These are phyloP conservation scores for Fusarium vanettenii DNA, from an alignment of 2,329 filamentous ascomycete genomes.

Conservation along the genomic window DNA sequence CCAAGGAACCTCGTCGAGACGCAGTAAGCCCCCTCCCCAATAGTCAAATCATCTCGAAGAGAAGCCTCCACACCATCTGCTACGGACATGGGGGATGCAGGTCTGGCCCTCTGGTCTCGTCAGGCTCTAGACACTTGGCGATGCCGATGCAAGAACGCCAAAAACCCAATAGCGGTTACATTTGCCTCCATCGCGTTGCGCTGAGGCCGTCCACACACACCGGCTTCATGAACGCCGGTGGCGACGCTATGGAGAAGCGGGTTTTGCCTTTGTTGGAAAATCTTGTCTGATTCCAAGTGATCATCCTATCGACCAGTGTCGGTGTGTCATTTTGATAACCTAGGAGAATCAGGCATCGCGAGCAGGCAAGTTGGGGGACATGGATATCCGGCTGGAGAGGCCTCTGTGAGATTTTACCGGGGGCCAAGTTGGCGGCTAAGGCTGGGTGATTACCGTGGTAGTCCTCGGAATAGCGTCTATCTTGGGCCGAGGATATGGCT, in stretches of 20 bases:
- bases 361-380: background rate
- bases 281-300: background rate
- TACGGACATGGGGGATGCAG: background rate
- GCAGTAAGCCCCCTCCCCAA: background rate
- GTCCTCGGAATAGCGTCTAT: slow-evolving; percentile 4
- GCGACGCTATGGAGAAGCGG: background rate
- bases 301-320: background rate
- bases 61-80: slow-evolving; percentile 11
- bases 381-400: background rate
- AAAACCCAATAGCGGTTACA: background rate
- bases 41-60: background rate
- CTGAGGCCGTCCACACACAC: background rate
- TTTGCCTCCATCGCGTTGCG: background rate
- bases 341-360: background rate
- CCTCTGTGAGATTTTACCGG: background rate
- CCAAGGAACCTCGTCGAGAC: background rate
- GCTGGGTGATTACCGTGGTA: background rate
- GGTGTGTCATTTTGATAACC: background rate
- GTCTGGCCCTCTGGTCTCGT: background rate
- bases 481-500: slow-evolving; percentile 12
- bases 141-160: background rate
- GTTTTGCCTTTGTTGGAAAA: background rate
- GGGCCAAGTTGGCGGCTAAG: background rate
- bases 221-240: background rate
- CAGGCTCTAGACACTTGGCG: background rate